Conservation (phyloP, 768 basidiomycete species). For the Lactarius hengduanensis region DNA sequence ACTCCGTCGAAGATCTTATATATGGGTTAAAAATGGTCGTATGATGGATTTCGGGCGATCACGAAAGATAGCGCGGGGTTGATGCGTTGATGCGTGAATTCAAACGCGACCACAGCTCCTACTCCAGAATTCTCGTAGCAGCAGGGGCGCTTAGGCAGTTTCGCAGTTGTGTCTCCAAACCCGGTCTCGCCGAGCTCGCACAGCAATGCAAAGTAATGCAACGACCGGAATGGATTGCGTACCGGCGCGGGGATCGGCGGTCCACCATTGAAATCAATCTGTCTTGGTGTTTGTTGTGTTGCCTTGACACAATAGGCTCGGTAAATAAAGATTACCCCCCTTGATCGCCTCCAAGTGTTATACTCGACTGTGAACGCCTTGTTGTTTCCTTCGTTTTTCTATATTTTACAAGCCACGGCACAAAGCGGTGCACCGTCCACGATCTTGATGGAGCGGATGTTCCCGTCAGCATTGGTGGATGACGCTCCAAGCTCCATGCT, state of each 20-base stretch:
- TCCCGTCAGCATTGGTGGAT: neutral
- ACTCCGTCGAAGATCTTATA: neutral
- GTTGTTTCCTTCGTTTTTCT: neutral
- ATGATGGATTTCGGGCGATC: slow-evolving; percentile 13
- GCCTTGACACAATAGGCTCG: neutral
- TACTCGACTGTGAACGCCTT: neutral
- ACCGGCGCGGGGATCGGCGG: neutral
- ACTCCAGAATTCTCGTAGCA: neutral
- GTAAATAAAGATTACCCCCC: neutral
- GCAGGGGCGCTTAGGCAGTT: neutral
- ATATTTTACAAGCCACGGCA: neutral
- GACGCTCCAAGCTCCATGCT: too few relatives aligned
- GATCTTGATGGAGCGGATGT: neutral
- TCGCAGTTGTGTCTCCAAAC: neutral
- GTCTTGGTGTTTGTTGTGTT: neutral
- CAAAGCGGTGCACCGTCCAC: neutral
- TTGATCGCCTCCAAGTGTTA: neutral
- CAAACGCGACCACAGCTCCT: neutral
- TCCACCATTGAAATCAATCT: neutral
- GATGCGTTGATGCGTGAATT: neutral
- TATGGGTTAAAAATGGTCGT: neutral
- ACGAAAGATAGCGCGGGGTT: slow-evolving; percentile 12
- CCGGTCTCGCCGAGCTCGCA: neutral
- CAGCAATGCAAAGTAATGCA: neutral
- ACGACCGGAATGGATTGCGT: neutral